Evolutionary conservation across 23 red algal species (phyloP).

Genomic region (Gracilaria domingensis): DNA sequence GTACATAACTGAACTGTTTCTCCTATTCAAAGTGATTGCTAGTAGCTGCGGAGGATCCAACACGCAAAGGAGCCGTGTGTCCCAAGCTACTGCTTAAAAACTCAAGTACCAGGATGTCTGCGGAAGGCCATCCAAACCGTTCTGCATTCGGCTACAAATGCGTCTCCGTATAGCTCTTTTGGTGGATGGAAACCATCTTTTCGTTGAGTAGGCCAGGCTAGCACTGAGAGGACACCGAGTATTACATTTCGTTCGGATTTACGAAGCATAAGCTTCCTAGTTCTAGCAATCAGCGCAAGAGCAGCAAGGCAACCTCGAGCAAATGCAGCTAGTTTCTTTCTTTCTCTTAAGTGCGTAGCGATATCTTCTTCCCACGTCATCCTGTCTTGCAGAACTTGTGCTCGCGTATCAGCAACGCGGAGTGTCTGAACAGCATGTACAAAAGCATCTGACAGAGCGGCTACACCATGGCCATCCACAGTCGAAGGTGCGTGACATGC

Average conservation of each 20-base stretch:
- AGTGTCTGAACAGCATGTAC: constrained; percentile 19
- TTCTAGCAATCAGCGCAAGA: constrained; percentile 5
- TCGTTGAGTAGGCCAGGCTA: constrained; percentile 1
- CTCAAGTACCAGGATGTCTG: neutral
- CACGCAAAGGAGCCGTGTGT: neutral
- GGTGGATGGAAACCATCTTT: constrained; percentile 20
- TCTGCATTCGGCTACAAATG: constrained; percentile 3
- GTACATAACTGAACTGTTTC: too few relatives aligned
- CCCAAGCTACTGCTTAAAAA: neutral
- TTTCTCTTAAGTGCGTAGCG: neutral
- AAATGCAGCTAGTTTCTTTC: constrained; percentile 23
- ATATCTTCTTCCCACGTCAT: neutral
- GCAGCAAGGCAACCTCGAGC: constrained; percentile 20
- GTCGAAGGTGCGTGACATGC: constrained; percentile 24
- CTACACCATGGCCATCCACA: constrained; percentile 7
- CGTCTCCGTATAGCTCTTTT: constrained; percentile 1
- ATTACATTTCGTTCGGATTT: constrained; percentile 34
- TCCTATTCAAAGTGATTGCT: too few relatives aligned
- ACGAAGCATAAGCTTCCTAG: constrained; percentile 20
- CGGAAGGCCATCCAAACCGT: constrained; percentile 34
- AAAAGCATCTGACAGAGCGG: constrained; percentile 19
- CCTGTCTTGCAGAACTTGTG: neutral
- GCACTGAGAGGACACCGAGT: constrained; percentile 8
- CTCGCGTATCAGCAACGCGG: neutral
- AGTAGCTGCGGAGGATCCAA: too few relatives aligned